These are phyloP conservation scores for Saccharomycopsis schoenii DNA, from an alignment of 805 yeast genomes.

Conservation along the genomic window DNA sequence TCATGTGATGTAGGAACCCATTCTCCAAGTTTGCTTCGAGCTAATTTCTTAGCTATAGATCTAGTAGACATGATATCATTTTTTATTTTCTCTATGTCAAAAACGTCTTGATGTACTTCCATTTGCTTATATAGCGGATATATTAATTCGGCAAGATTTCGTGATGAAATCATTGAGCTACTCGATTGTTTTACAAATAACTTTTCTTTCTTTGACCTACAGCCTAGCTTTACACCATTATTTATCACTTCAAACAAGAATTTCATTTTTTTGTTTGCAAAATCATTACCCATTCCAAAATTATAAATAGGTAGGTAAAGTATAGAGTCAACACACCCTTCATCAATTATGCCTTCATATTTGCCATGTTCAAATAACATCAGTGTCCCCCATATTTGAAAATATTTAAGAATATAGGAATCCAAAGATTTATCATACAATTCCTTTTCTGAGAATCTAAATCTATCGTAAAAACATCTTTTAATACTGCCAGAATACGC, in stretches of 20 bases:
- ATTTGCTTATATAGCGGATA: neutral
- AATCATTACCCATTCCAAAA: neutral
- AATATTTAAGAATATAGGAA: neutral
- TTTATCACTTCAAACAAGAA: conserved; percentile 10
- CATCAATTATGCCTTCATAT: neutral
- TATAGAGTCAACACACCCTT: conserved; percentile 11
- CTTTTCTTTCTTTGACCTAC: conserved; percentile 11
- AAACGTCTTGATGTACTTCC: neutral
- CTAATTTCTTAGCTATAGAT: neutral
- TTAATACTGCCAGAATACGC: neutral
- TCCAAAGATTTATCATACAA: neutral
- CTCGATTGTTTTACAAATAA: neutral
- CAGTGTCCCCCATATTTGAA: conserved; percentile 4
- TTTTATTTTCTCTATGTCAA: neutral
- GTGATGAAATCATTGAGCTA: neutral
- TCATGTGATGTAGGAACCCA: conserved; percentile 7
- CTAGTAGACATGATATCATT: neutral
- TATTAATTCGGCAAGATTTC: neutral
- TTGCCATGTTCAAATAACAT: conserved; percentile 3
- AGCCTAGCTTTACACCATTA: conserved; percentile 16
- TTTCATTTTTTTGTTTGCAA: neutral
- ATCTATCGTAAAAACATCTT: conserved; percentile 10
- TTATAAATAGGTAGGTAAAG: conserved; percentile 2
- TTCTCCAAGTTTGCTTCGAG: conserved; percentile 3
- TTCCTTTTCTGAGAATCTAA: neutral